Evolutionary conservation across 805 yeast species (phyloP).

Genomic region (Candida vaughaniae): DNA sequence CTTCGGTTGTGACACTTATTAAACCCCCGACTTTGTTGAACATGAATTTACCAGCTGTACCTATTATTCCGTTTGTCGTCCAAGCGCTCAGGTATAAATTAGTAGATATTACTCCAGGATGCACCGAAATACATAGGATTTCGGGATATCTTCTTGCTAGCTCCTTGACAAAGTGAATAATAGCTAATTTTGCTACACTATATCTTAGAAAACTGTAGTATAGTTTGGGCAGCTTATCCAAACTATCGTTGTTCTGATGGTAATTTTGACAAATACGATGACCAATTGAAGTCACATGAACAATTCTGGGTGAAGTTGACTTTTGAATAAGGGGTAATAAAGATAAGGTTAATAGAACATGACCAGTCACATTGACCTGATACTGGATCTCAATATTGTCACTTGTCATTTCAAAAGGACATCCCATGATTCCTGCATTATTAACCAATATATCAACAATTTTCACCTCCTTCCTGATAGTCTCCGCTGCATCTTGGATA

Average conservation of each 20-base stretch:
- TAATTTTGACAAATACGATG: slow-evolving; percentile 26
- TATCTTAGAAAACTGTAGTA: slow-evolving; percentile 33
- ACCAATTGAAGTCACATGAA: slow-evolving; percentile 32
- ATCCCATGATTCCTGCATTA: slow-evolving; percentile 44
- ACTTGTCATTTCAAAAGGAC: slow-evolving; percentile 33
- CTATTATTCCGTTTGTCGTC: slow-evolving; percentile 12
- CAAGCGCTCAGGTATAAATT: slow-evolving; percentile 20
- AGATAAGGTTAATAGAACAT: slow-evolving; percentile 30
- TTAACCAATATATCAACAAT: slow-evolving; percentile 33
- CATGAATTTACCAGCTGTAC: slow-evolving; percentile 1
- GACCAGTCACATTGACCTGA: slow-evolving; percentile 39
- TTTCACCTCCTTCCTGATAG: slow-evolving; percentile 23
- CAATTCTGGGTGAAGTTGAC: slow-evolving; percentile 26
- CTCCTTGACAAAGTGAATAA: slow-evolving; percentile 28
- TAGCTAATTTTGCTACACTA: slow-evolving; percentile 33
- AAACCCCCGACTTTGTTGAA: slow-evolving; percentile 16
- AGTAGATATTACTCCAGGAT: slow-evolving; percentile 40
- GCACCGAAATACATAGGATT: slow-evolving; percentile 33
- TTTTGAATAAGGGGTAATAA: slow-evolving; percentile 27
- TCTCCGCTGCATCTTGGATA: slow-evolving; percentile 26
- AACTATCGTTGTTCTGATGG: slow-evolving; percentile 22
- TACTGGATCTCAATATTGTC: slow-evolving; percentile 41
- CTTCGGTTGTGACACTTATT: slow-evolving; percentile 31
- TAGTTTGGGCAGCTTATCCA: slow-evolving; percentile 25
- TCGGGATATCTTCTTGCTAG: slow-evolving; percentile 28